A percentile compares a stretch with the other conserved stretches of the same genome.
phyloP scores from a whole-genome alignment of 352 stramenopile genomes.

The Phytophthora agathidicida region DNA sequence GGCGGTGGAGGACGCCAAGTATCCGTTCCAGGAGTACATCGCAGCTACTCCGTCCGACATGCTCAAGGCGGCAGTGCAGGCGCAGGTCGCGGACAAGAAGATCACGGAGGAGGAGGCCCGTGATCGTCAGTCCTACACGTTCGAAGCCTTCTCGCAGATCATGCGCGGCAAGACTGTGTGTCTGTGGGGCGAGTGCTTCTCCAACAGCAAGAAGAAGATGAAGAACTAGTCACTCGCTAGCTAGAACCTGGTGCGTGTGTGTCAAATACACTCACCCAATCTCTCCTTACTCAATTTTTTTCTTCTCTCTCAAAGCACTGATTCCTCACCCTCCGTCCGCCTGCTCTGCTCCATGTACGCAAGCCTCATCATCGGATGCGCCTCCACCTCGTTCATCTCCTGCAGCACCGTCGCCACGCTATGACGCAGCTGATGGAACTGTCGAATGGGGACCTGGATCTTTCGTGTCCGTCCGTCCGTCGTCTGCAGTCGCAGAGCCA shows the following conservation, averaged over 20 bases:
- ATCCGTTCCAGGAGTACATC: conserved; percentile 80
- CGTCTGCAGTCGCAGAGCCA: conserved; percentile 64
- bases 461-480: conserved; percentile 48
- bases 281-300: too few relatives aligned
- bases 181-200: conserved; percentile 87
- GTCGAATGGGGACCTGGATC: conserved; percentile 54
- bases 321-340: neutral
- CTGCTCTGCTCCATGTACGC: conserved; percentile 46
- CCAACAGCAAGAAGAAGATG: conserved; percentile 85
- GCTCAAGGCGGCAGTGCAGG: conserved; percentile 45
- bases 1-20: conserved; percentile 67
- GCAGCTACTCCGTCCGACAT: conserved; percentile 41
- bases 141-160: conserved; percentile 78
- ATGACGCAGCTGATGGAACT: conserved; percentile 85
- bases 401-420: conserved; percentile 74
- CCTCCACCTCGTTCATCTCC: conserved; percentile 75
- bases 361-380: conserved; percentile 81
- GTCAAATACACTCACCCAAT: neutral
- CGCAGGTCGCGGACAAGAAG: conserved; percentile 52
- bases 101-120: conserved; percentile 62
- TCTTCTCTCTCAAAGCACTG: too few relatives aligned
- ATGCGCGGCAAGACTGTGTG: conserved; percentile 84
- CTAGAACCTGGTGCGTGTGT: neutral
- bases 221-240: conserved; percentile 61
- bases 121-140: conserved; percentile 61